A percentile compares a stretch with the other conserved stretches of the same genome.
phyloP scores from a whole-genome alignment of 129 eudicot species.

The Sambucus nigra region DNA sequence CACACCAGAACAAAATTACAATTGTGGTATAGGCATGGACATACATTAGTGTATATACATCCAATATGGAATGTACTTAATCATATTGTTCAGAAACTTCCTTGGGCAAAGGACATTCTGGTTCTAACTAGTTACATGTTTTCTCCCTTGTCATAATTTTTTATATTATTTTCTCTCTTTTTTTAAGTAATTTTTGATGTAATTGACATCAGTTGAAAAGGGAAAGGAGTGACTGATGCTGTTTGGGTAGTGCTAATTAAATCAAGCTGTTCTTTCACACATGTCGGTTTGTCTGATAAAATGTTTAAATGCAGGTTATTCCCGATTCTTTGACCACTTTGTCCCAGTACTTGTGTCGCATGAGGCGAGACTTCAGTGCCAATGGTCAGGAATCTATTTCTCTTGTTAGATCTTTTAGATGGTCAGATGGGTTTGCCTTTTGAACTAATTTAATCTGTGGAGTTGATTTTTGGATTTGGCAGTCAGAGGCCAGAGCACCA shows the following conservation, averaged over 20 bases:
- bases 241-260: constrained; percentile 2
- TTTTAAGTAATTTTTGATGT: not conserved
- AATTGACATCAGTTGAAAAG: not conserved
- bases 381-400: constrained; percentile 39
- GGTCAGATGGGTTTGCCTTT: not conserved
- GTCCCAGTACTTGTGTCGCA: constrained; percentile 52
- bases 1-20: too few relatives aligned
- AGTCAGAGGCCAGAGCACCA: constrained; percentile 38
- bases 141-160: not conserved
- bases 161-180: not conserved
- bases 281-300: too few relatives aligned
- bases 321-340: constrained; percentile 88
- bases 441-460: constrained; percentile 1
- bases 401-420: constrained; percentile 1
- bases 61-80: too few relatives aligned
- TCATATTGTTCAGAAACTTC: not conserved
- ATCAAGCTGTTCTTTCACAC: constrained; percentile 4
- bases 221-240: constrained; percentile 2
- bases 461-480: constrained; percentile 22
- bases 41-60: too few relatives aligned
- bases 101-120: not conserved
- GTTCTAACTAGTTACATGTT: not conserved
- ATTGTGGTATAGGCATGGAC: too few relatives aligned
- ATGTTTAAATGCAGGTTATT: constrained; percentile 44
- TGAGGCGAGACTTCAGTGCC: constrained; percentile 59